Conservation (phyloP, 768 basidiomycete species). For the Tricholoma bakamatsutake region DNA sequence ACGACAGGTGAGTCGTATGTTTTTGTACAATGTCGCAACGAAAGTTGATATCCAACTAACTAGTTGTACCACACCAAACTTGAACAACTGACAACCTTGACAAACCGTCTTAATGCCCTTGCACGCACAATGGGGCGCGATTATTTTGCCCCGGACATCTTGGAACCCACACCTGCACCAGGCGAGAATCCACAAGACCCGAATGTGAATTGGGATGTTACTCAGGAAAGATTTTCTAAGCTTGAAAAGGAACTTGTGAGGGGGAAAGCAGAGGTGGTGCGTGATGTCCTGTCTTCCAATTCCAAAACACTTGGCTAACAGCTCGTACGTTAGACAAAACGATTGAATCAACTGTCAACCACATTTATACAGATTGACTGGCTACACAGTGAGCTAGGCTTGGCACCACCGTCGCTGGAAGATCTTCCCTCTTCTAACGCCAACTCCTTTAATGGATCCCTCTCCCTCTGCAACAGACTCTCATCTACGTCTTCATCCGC, state of each 20-base stretch:
- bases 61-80: conserved; percentile 74
- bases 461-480: conserved; percentile 25
- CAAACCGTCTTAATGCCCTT: conserved; percentile 55
- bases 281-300: conserved; percentile 21
- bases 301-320: neutral
- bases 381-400: conserved; percentile 78
- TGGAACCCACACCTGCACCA: conserved; percentile 38
- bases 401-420: conserved; percentile 52
- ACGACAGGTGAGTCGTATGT: conserved; percentile 52
- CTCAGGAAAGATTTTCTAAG: conserved; percentile 71
- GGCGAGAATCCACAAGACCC: conserved; percentile 34
- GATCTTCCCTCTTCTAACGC: conserved; percentile 30
- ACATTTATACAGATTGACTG: conserved; percentile 76
- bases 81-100: conserved; percentile 67
- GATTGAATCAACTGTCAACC: conserved; percentile 55
- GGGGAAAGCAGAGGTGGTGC: conserved; percentile 81
- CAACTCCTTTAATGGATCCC: conserved; percentile 17
- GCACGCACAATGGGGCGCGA: conserved; percentile 53
- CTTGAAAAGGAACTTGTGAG: conserved; percentile 81
- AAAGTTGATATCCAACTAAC: conserved; percentile 2
- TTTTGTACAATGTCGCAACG: neutral
- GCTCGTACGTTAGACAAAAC: conserved; percentile 46
- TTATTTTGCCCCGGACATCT: conserved; percentile 53
- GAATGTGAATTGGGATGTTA: conserved; percentile 59
- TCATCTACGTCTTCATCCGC: conserved; percentile 29